Evolutionary conservation across 768 basidiomycete species (phyloP).

Genomic region (Wakefieldia striispora): DNA sequence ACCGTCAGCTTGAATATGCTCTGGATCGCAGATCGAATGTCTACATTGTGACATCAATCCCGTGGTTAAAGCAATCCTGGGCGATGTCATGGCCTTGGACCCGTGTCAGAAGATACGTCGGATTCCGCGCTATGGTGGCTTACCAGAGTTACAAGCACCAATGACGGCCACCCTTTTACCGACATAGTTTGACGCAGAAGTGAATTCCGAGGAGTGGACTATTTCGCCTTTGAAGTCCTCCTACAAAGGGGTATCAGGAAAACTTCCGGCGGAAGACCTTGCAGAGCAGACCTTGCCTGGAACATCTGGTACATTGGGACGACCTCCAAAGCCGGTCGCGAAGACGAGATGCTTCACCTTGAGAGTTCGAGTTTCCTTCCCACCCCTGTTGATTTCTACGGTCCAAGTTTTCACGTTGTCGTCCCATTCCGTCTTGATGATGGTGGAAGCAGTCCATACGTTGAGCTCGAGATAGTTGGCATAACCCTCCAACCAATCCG

Average conservation of each 20-base stretch:
- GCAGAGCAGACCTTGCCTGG: constrained; percentile 38
- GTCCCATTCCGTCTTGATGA: constrained; percentile 39
- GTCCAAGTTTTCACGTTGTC: constrained; percentile 42
- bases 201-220: constrained; percentile 53
- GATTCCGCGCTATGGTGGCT: neutral
- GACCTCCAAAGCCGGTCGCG: constrained; percentile 51
- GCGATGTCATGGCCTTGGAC: constrained; percentile 36
- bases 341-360: constrained; percentile 53
- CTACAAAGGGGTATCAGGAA: constrained; percentile 18
- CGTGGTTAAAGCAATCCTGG: constrained; percentile 32
- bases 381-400: constrained; percentile 37
- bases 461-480: constrained; percentile 58
- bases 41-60: constrained; percentile 32
- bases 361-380: constrained; percentile 34
- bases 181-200: constrained; percentile 43
- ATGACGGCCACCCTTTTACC: constrained; percentile 70
- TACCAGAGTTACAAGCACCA: constrained; percentile 64
- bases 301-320: constrained; percentile 43
- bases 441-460: constrained; percentile 55
- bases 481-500: constrained; percentile 65
- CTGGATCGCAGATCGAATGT: neutral
- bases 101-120: constrained; percentile 6
- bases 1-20: neutral
- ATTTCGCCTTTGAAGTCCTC: constrained; percentile 54
- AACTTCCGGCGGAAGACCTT: neutral